Percentiles rank a stretch among this genome's conserved stretches.
phyloP scores from a whole-genome alignment of 116 monocot genomes.

The Cymodocea nodosa region DNA sequence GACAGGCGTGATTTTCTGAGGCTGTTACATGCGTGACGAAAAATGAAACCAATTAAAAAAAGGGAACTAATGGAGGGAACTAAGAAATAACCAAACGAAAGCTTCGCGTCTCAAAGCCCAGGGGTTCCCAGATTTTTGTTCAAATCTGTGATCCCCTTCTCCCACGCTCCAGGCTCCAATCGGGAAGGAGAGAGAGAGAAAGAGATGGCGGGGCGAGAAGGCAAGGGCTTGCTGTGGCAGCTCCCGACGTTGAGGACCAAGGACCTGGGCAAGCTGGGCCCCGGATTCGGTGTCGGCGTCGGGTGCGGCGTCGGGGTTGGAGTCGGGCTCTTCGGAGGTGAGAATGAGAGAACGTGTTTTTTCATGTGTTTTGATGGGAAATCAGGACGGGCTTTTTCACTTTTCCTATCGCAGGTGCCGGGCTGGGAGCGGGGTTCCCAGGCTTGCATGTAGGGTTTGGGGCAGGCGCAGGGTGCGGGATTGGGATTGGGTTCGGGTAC shows the following conservation, averaged over 20 bases:
- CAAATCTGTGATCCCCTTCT: no score
- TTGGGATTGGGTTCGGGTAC: slow-evolving; percentile 95
- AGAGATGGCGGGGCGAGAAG: not conserved
- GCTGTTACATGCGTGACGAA: no score
- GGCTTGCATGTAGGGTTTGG: slow-evolving; percentile 72
- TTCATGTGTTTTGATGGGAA: not conserved
- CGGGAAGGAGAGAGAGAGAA: no score
- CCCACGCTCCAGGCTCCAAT: no score
- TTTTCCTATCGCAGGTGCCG: slow-evolving; percentile 37
- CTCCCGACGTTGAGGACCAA: slow-evolving; percentile 47
- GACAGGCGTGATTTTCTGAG: no score
- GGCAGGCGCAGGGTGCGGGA: slow-evolving; percentile 81
- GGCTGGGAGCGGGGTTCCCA: slow-evolving; percentile 76
- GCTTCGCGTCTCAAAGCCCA: no score
- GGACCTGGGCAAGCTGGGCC: slow-evolving; percentile 31
- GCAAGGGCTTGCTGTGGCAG: slow-evolving; percentile 57
- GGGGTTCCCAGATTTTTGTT: no score
- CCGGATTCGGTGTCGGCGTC: slow-evolving; percentile 66
- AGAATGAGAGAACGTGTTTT: not conserved
- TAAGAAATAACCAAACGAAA: no score
- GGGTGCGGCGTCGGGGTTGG: slow-evolving; percentile 89
- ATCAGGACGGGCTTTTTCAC: not conserved
- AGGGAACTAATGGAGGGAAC: not conserved
- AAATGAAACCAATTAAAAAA: no score
- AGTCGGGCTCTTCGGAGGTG: slow-evolving; percentile 79